Base-by-base conservation (phyloP, 1,284 basidiomycete genomes). In the Pseudozyma hubeiensis region DNA sequence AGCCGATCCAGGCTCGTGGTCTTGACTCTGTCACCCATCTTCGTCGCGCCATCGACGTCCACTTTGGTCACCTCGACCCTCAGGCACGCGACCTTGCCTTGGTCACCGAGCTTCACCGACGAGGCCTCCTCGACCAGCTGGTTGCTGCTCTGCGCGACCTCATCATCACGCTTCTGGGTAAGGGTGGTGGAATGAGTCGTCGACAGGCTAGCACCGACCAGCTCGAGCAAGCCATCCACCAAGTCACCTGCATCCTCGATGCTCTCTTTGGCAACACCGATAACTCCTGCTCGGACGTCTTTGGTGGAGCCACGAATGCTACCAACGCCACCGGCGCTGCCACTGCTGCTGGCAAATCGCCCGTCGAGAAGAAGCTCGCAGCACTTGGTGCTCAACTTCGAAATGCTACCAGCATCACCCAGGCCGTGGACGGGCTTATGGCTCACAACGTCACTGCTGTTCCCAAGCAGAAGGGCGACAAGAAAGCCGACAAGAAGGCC, bases 101-200 rank as follows among this genome's bases (percentile, higher is more conserved):
- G 44, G 63, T 75, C 60, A 62, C 61, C 41, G 76, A 78, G 51
- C 66, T 78, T 13, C 61, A 76, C 45, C 65, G 70, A 19, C 68
- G 76, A 19, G 76, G 74, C 10, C 47, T 78, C 14, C 69, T 78
- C 43, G 76, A 78, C 55, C 63, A 68, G 71, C 66, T 78, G 47
- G 54, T 78, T 9, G 64, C 64, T 29, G 73, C 76, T 7, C 41
- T 78, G 2, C 59, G 65, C 50, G 64, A 78, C 17, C 54, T 78
- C 2, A 63, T 78, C 53, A 61, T 66, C 53, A 73, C 65, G 41
- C 62, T 78, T 29, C 70, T 78, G 24, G 76, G 76, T 34, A 53
- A 53, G 47, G 68, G 62, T 24, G 58, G 65, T 45, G 65, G 67
- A 14, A 59, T 57, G 63, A 53, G 39, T 19, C 65, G 64, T 16